Conservation (phyloP, 805 yeast species). For the Starmerella riodocensis region DNA sequence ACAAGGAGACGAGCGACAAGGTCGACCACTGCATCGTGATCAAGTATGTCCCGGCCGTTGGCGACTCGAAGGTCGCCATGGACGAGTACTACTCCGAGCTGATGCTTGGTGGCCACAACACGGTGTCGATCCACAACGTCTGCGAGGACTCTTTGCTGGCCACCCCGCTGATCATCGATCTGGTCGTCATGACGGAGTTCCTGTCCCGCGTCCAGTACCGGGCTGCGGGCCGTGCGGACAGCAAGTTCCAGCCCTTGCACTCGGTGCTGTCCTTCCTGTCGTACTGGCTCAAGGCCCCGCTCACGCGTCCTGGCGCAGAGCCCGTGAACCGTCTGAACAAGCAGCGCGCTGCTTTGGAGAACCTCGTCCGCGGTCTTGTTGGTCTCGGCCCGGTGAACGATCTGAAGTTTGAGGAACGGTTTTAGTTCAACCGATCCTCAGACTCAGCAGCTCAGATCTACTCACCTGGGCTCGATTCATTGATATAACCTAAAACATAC, state of each 20-base stretch:
- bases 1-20: slow-evolving; percentile 58
- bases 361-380: slow-evolving; percentile 73
- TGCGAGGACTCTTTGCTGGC: slow-evolving; percentile 94
- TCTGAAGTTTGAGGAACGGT: slow-evolving; percentile 87
- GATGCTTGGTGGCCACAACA: slow-evolving; percentile 96
- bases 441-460: slow-evolving; percentile 17
- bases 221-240: slow-evolving; percentile 35
- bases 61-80: slow-evolving; percentile 96
- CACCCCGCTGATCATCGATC: slow-evolving; percentile 84
- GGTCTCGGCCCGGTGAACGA: slow-evolving; percentile 87
- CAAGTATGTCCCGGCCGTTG: slow-evolving; percentile 87
- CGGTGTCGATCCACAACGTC: slow-evolving; percentile 84
- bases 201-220: slow-evolving; percentile 74
- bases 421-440: slow-evolving; percentile 21
- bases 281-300: slow-evolving; percentile 95
- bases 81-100: slow-evolving; percentile 94
- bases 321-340: slow-evolving; percentile 89
- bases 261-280: slow-evolving; percentile 75
- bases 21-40: slow-evolving; percentile 93
- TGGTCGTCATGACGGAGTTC: slow-evolving; percentile 81
- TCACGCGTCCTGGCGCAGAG: slow-evolving; percentile 78
- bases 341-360: slow-evolving; percentile 86
- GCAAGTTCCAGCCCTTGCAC: slow-evolving; percentile 53
- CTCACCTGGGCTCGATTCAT: slow-evolving; percentile 3
- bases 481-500: slow-evolving; percentile 3